Evolutionary conservation across 108 stramenopile genomes (phyloP).

Genomic region (Skeletonema potamos): DNA sequence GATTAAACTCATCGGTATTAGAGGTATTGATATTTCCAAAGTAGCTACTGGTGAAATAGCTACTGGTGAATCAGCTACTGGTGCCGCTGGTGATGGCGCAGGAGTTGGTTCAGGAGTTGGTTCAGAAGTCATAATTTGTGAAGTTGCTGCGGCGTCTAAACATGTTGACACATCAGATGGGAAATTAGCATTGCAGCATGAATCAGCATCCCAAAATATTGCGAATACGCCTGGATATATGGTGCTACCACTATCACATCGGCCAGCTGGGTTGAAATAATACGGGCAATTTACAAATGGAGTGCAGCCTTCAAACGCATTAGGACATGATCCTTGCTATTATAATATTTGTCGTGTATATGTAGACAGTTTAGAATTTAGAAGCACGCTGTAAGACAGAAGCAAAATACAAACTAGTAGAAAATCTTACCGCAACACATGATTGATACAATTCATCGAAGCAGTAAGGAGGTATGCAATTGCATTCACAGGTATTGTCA

Average conservation of each 20-base stretch:
- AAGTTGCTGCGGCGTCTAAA: background rate
- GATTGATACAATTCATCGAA: slow-evolving; percentile 6
- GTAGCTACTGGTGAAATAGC: background rate
- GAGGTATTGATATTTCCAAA: slow-evolving; percentile 2
- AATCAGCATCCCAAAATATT: slow-evolving; percentile 7
- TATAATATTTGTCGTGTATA: background rate
- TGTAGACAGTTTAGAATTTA: background rate
- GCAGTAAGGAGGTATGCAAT: slow-evolving; percentile 12
- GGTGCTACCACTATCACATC: slow-evolving; percentile 6
- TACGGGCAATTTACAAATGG: slow-evolving; percentile 18
- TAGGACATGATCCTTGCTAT: slow-evolving; percentile 15
- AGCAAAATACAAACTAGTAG: background rate
- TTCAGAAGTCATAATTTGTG: background rate
- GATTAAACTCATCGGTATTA: slow-evolving; percentile 10
- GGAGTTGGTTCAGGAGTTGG: background rate
- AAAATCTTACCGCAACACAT: slow-evolving; percentile 15
- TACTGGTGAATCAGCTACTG: background rate
- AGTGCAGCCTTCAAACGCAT: slow-evolving; percentile 18
- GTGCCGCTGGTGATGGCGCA: background rate
- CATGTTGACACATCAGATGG: background rate
- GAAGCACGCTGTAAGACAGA: background rate
- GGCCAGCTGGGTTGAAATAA: slow-evolving; percentile 9
- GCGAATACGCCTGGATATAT: slow-evolving; percentile 8
- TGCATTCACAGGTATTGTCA: slow-evolving; percentile 11
- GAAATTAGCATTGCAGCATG: slow-evolving; percentile 16